These are phyloP conservation scores for Juglanconis oblonga DNA, from an alignment of 2,329 filamentous ascomycete genomes.

Conservation along the genomic window DNA sequence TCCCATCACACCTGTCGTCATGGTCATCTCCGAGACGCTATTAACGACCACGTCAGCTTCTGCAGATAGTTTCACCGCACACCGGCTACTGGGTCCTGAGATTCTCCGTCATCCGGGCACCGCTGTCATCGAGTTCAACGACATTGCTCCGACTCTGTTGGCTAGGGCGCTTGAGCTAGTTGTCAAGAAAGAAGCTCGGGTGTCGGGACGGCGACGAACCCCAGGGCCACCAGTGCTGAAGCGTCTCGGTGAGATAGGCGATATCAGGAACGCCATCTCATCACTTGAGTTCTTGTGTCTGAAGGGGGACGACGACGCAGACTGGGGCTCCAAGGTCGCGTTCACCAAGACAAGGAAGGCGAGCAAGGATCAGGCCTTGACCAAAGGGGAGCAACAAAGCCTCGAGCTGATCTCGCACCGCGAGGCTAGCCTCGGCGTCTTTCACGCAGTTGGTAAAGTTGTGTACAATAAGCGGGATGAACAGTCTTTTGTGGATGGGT, in stretches of 20 bases:
- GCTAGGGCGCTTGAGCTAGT: slow-evolving; percentile 79
- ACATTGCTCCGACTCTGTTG: slow-evolving; percentile 81
- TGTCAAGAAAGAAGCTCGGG: slow-evolving; percentile 79
- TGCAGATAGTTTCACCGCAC: slow-evolving; percentile 88
- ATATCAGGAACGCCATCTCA: slow-evolving; percentile 88
- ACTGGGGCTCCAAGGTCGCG: slow-evolving; percentile 72
- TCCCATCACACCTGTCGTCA: slow-evolving; percentile 69
- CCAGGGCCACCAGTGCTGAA: slow-evolving; percentile 78
- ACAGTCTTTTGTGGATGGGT: slow-evolving; percentile 33
- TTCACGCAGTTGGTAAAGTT: slow-evolving; percentile 93
- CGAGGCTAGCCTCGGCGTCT: slow-evolving; percentile 88
- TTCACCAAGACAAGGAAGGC: slow-evolving; percentile 67
- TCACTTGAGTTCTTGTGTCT: slow-evolving; percentile 90
- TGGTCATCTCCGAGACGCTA: slow-evolving; percentile 89
- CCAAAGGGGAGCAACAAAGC: slow-evolving; percentile 74
- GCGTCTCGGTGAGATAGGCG: slow-evolving; percentile 78
- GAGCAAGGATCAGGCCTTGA: slow-evolving; percentile 58
- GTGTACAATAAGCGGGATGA: slow-evolving; percentile 91
- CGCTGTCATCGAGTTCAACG: slow-evolving; percentile 85
- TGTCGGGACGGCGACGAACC: slow-evolving; percentile 70
- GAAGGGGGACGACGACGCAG: slow-evolving; percentile 69
- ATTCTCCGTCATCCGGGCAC: slow-evolving; percentile 79
- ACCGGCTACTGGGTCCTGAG: slow-evolving; percentile 82
- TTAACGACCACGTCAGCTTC: slow-evolving; percentile 81
- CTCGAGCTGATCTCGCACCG: slow-evolving; percentile 79